Conservation (phyloP, 345 rosid species). For the Salix dunnii region DNA sequence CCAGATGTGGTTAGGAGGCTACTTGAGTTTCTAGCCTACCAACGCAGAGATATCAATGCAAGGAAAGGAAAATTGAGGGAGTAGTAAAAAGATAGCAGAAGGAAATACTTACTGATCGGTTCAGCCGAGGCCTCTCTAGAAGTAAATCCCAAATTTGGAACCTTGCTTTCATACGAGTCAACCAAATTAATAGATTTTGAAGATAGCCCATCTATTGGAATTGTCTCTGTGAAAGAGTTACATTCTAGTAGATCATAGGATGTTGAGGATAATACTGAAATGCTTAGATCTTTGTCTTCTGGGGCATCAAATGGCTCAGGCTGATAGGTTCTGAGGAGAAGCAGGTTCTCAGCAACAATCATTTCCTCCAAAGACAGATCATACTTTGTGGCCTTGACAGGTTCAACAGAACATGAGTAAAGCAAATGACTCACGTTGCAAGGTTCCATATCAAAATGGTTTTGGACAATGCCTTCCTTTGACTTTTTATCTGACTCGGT, state of each 20-base stretch:
- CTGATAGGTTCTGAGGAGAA: neutral
- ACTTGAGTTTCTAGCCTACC: neutral
- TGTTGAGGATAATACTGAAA: neutral
- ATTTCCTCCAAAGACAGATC: conserved; percentile 11
- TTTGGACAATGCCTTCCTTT: conserved; percentile 6
- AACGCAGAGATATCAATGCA: neutral
- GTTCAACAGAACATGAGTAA: conserved; percentile 12
- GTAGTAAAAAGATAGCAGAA: neutral
- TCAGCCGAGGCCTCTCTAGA: conserved; percentile 6
- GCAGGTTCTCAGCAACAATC: neutral
- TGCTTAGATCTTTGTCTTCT: conserved; percentile 5
- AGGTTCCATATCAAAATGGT: conserved; percentile 11
- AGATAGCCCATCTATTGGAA: neutral
- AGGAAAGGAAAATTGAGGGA: neutral
- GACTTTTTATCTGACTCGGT: neutral
- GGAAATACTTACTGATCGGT: conserved; percentile 19
- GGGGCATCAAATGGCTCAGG: neutral
- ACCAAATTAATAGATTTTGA: conserved; percentile 14
- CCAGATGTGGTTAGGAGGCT: neutral
- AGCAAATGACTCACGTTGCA: neutral
- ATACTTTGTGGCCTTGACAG: neutral
- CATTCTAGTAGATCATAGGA: neutral
- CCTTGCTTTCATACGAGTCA: neutral
- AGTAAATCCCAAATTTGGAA: conserved; percentile 1
- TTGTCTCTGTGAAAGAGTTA: neutral